phyloP scores from a whole-genome alignment of 805 yeast genomes.

The Candida yuanshanica region DNA sequence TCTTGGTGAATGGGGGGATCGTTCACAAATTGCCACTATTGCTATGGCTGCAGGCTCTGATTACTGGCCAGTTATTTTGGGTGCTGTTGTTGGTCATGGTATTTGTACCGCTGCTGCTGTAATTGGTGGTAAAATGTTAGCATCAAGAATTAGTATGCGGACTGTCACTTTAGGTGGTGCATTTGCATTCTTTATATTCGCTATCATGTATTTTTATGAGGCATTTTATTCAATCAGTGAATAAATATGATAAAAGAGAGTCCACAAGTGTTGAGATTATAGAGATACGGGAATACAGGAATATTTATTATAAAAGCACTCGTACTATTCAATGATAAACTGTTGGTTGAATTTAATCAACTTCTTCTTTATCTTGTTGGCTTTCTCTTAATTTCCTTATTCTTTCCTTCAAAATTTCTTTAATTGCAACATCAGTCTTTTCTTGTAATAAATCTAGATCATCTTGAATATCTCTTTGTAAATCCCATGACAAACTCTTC shows the following conservation, averaged over 20 bases:
- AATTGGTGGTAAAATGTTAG: conserved; percentile 84
- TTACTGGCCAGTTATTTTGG: conserved; percentile 82
- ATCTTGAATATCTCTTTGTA: conserved; percentile 33
- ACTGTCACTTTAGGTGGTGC: conserved; percentile 92
- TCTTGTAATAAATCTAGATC: conserved; percentile 33
- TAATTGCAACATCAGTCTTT: conserved; percentile 38
- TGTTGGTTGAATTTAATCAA: no score
- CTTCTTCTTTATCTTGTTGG: neutral
- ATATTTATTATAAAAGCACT: no score
- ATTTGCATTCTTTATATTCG: conserved; percentile 74
- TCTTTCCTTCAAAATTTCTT: conserved; percentile 32
- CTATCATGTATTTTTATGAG: conserved; percentile 72
- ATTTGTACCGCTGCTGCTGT: conserved; percentile 89
- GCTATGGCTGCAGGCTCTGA: conserved; percentile 98
- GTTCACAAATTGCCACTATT: conserved; percentile 96
- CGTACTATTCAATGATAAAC: no score
- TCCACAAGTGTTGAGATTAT: neutral
- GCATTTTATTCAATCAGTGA: conserved; percentile 34
- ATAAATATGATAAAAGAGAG: conserved; percentile 1
- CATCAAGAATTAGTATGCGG: conserved; percentile 85
- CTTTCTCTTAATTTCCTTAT: conserved; percentile 9
- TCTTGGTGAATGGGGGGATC: conserved; percentile 98
- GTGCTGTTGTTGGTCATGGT: conserved; percentile 87
- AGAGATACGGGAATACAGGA: no score
- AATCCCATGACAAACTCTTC: conserved; percentile 27